Evolutionary conservation across 805 yeast genomes (phyloP).

Genomic region (Candida suzukii): DNA sequence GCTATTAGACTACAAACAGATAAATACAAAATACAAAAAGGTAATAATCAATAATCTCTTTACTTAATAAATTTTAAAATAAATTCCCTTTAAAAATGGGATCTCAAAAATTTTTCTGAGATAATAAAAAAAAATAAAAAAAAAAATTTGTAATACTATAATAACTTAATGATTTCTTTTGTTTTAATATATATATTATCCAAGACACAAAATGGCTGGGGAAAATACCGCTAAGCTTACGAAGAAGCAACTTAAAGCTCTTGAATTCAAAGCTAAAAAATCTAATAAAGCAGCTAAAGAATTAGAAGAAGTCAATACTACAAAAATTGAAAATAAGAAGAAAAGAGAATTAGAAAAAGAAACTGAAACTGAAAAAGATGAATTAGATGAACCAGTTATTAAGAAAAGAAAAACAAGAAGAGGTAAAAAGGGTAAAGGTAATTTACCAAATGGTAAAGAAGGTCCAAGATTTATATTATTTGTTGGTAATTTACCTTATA

Average conservation of each 20-base stretch:
- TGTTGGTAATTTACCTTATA: constrained; percentile 85
- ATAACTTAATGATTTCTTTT: no score
- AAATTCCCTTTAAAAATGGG: not conserved
- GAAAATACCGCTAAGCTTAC: constrained; percentile 28
- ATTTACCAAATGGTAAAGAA: constrained; percentile 14
- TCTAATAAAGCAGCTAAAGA: constrained; percentile 29
- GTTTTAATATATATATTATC: no score
- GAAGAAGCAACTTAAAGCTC: constrained; percentile 61
- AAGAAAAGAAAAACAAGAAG: constrained; percentile 73
- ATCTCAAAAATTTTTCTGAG: not conserved
- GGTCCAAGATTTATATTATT: constrained; percentile 75
- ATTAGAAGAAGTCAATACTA: constrained; percentile 22
- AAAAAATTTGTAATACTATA: no score
- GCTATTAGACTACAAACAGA: no score
- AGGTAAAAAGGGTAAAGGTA: constrained; percentile 66
- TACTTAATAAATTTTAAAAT: not conserved
- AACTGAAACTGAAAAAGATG: constrained; percentile 26
- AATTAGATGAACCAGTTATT: constrained; percentile 41
- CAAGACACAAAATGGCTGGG: no score
- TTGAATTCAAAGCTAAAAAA: constrained; percentile 40
- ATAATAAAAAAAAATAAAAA: no score
- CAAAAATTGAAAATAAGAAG: constrained; percentile 15
- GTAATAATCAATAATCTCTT: no score
- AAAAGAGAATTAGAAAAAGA: constrained; percentile 22
- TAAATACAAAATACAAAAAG: no score